These are phyloP conservation scores for Pichia sp. DNA, from an alignment of 1,139 yeast genomes.

Conservation along the genomic window DNA sequence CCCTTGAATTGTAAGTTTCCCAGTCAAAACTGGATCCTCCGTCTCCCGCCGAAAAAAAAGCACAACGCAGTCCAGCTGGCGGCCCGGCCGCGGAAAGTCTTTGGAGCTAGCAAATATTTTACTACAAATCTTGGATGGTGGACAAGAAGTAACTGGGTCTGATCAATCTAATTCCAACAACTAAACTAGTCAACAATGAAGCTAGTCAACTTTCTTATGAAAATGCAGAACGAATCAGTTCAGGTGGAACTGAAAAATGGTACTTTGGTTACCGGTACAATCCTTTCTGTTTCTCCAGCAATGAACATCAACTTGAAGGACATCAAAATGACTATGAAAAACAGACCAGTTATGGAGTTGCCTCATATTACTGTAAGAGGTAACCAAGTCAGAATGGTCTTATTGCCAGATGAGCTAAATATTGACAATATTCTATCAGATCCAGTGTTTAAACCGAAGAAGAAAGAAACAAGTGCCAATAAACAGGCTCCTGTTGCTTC, in stretches of 20 bases:
- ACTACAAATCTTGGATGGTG: no score
- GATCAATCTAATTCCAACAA: background rate
- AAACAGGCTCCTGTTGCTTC: background rate
- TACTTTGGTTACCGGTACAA: slow-evolving; percentile 57
- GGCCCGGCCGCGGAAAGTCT: no score
- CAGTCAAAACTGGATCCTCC: no score
- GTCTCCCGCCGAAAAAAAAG: no score
- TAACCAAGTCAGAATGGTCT: slow-evolving; percentile 75
- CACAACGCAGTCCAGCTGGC: no score
- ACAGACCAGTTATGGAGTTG: slow-evolving; percentile 64
- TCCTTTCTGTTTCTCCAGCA: slow-evolving; percentile 79
- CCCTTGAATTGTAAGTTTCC: no score
- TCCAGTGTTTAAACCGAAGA: slow-evolving; percentile 39
- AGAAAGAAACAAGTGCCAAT: slow-evolving; percentile 7
- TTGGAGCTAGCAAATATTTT: no score
- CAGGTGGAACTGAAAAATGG: slow-evolving; percentile 93
- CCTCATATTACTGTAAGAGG: slow-evolving; percentile 87
- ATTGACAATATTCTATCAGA: slow-evolving; percentile 68
- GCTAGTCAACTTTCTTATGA: slow-evolving; percentile 70
- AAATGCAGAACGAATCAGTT: slow-evolving; percentile 76
- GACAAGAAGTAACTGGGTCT: no score
- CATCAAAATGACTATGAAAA: slow-evolving; percentile 66
- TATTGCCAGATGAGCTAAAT: slow-evolving; percentile 83
- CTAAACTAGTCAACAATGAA: slow-evolving; percentile 31
- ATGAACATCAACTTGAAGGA: slow-evolving; percentile 87